Evolutionary conservation across 1,139 yeast genomes (phyloP).

Genomic region (Blastobotrys ciferrii): DNA sequence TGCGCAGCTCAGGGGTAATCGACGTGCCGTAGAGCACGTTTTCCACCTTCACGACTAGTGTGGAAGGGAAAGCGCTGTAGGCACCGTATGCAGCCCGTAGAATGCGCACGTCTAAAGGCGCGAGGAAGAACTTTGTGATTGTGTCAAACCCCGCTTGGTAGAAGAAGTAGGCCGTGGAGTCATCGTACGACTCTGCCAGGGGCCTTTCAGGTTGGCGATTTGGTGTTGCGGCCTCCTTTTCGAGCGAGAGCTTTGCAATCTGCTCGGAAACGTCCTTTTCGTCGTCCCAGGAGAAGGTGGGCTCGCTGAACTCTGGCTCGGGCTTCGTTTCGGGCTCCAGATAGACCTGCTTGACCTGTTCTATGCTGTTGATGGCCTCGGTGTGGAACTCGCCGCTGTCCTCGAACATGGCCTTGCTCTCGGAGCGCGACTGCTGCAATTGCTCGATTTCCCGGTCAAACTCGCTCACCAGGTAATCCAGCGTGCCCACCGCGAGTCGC

Average conservation of each 20-base stretch:
- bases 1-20: slow-evolving; percentile 52
- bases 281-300: neutral
- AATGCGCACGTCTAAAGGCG: slow-evolving; percentile 77
- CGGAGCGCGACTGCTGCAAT: slow-evolving; percentile 48
- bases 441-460: slow-evolving; percentile 55
- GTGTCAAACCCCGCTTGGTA: slow-evolving; percentile 77
- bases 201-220: neutral
- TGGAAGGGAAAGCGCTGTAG: slow-evolving; percentile 66
- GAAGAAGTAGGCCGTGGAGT: slow-evolving; percentile 49
- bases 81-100: slow-evolving; percentile 60
- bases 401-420: slow-evolving; percentile 57
- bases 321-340: neutral
- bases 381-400: slow-evolving; percentile 59
- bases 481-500: slow-evolving; percentile 65
- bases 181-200: slow-evolving; percentile 27
- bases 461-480: slow-evolving; percentile 50
- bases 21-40: slow-evolving; percentile 63
- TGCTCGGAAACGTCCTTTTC: neutral
- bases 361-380: slow-evolving; percentile 57
- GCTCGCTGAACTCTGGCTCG: neutral
- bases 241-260: neutral
- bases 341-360: slow-evolving; percentile 39
- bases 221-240: neutral
- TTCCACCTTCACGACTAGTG: slow-evolving; percentile 61
- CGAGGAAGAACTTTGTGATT: slow-evolving; percentile 61